Base-by-base conservation (phyloP, 306 rosid species). In the Canavalia gladiata region DNA sequence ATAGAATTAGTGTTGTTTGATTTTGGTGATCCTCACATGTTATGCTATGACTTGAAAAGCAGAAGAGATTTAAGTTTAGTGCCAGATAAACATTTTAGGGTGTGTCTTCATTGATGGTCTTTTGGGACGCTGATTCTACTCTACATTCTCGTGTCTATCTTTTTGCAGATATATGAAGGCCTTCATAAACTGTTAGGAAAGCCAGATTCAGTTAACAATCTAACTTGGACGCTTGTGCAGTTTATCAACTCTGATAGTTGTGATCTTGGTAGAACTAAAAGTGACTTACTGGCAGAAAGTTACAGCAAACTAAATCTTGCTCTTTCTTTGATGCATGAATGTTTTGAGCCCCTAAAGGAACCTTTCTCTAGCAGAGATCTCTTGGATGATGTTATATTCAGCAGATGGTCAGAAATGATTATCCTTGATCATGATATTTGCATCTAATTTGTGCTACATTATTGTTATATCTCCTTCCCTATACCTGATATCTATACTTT, bases 291-390 rank as follows among this genome's bases (percentile, higher is more conserved):
- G 71, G 86, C 84, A 4, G 97, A 90, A 85, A 86, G 76, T 79
- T 76, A 83, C 74, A 82, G 86, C 94, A 91, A 86, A 84, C 97
- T 95, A 47, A 90, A 81, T 86, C 81, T 91, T 72, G 97, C 99
- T 33, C 91, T 95, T 75, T 85, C 78, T 4, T 79, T 95, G 88
- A 90, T 95, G 90, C 98, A 91, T 55, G 98, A 95, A 81, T 93
- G 98, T 82, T 95, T 95, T 68, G 90, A 90, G 87, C 97, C 97
- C n/a, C 82, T 91, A 35, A 83, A 87, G 89, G 98, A 95, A 54
- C 72, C 89, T 72, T 74, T 25, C 39, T 84, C 97, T 2, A 11
- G 65, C 13, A 84, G 87, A 81, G 96, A 95, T 90, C 85, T 95
- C 4, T 64, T 85, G 58, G 98, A 91, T 66, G 94, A 95, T 66